Conservation (phyloP, 2,329 filamentous ascomycete genomes). For the Alternaria ethzedia region DNA sequence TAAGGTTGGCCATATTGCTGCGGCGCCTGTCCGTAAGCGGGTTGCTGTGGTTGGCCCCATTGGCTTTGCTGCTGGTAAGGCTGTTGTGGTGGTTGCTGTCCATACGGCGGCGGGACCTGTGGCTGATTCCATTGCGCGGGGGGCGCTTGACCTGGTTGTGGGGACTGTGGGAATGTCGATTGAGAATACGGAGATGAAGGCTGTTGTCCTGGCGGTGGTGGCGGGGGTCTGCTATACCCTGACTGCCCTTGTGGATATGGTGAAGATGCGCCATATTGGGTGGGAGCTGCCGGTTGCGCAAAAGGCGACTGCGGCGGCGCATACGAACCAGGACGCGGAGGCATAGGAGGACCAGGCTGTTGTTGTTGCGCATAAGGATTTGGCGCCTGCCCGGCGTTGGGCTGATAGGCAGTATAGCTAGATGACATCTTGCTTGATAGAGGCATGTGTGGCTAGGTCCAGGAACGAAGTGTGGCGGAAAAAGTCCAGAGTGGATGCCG, state of each 20-base stretch:
- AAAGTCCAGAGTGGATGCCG: conserved; percentile 3
- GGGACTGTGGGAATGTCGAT: conserved; percentile 20
- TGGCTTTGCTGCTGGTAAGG: conserved; percentile 33
- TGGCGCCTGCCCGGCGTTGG: conserved; percentile 33
- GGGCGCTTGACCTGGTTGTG: conserved; percentile 26
- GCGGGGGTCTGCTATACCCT: conserved; percentile 43
- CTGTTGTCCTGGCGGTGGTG: conserved; percentile 38
- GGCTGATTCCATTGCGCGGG: conserved; percentile 29
- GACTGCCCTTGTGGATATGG: conserved; percentile 47
- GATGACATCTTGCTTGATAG: conserved; percentile 38
- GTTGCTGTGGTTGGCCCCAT: conserved; percentile 29
- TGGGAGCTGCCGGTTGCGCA: conserved; percentile 45
- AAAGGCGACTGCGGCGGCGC: conserved; percentile 52
- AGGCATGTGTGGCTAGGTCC: conserved; percentile 32
- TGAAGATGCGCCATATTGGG: conserved; percentile 46
- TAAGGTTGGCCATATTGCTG: conserved; percentile 43
- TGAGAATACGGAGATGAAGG: conserved; percentile 27
- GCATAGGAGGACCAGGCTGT: conserved; percentile 34
- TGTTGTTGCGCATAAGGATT: conserved; percentile 40
- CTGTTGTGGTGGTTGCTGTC: conserved; percentile 31
- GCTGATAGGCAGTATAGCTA: conserved; percentile 40
- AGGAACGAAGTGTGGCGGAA: conserved; percentile 18
- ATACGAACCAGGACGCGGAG: conserved; percentile 44
- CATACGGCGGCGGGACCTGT: conserved; percentile 42
- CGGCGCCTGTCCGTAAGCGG: conserved; percentile 38